Evolutionary conservation across 257 asterid species (phyloP).

Genomic region (Scutellaria barbata): DNA sequence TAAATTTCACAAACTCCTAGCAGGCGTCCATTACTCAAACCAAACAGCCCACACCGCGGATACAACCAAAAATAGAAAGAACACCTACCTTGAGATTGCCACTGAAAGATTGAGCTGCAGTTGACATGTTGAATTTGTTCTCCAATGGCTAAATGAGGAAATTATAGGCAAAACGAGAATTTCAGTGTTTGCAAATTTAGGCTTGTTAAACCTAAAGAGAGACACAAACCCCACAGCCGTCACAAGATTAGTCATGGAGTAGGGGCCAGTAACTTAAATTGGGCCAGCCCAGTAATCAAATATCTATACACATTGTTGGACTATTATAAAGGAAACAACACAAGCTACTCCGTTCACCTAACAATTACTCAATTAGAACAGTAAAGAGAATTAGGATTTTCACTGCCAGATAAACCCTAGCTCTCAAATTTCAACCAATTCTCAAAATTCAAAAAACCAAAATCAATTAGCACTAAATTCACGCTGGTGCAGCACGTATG

Average conservation of each 20-base stretch:
- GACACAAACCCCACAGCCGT: too few species aligned
- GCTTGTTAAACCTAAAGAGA: slow-evolving; percentile 31
- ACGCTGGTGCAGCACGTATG: neutral
- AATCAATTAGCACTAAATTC: neutral
- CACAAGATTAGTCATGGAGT: too few species aligned
- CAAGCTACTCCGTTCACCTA: neutral
- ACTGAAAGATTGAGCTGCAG: slow-evolving; percentile 51
- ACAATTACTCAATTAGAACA: neutral
- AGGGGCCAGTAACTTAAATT: neutral
- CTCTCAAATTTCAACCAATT: slow-evolving; percentile 24
- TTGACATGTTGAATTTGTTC: slow-evolving; percentile 35
- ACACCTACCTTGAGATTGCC: slow-evolving; percentile 60
- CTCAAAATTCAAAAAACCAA: slow-evolving; percentile 6
- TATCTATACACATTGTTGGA: too few species aligned
- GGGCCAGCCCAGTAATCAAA: neutral
- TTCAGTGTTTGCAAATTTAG: neutral
- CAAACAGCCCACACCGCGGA: neutral
- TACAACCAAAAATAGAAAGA: neutral
- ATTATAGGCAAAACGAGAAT: slow-evolving; percentile 16
- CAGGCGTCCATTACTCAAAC: slow-evolving; percentile 2
- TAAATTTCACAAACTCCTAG: slow-evolving; percentile 34
- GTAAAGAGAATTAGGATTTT: neutral
- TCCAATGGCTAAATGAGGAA: neutral
- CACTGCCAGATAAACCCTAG: slow-evolving; percentile 34
- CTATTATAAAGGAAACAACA: neutral